A percentile compares a stretch with the other conserved stretches of the same genome.
Evolutionary conservation across 2,329 filamentous ascomycete genomes (phyloP).

Genomic region (Alternaria sp.): DNA sequence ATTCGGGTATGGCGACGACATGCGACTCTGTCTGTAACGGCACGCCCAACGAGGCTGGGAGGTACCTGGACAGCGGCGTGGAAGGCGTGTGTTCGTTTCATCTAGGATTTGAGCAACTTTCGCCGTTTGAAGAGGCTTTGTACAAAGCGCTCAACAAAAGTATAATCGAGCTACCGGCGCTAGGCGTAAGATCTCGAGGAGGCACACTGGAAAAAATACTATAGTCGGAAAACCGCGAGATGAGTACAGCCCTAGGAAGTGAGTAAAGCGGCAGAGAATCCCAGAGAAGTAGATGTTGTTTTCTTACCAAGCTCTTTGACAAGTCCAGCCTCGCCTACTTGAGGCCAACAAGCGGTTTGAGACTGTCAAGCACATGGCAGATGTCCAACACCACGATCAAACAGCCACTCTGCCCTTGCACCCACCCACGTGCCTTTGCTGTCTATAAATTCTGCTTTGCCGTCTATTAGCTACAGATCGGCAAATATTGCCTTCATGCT

Average conservation of each 20-base stretch:
- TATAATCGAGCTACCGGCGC: background rate
- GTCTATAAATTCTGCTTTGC: background rate
- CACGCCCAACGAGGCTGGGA: background rate
- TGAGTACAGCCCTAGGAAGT: background rate
- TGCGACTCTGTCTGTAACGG: constrained; percentile 10
- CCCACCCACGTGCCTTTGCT: background rate
- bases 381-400: constrained; percentile 2
- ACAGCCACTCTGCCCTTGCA: background rate
- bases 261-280: background rate
- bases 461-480: background rate
- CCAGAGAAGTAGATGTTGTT: background rate
- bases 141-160: background rate
- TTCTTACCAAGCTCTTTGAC: constrained; percentile 4
- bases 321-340: constrained; percentile 1
- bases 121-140: background rate
- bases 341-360: constrained; percentile 15
- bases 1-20: background rate
- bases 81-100: constrained; percentile 1
- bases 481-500: background rate
- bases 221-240: background rate
- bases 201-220: background rate
- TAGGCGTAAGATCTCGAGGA: background rate
- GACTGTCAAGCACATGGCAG: constrained; percentile 10
- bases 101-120: background rate
- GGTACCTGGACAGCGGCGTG: background rate